These are phyloP conservation scores for Podaxis rugospora DNA, from an alignment of 768 basidiomycete species.

Conservation along the genomic window DNA sequence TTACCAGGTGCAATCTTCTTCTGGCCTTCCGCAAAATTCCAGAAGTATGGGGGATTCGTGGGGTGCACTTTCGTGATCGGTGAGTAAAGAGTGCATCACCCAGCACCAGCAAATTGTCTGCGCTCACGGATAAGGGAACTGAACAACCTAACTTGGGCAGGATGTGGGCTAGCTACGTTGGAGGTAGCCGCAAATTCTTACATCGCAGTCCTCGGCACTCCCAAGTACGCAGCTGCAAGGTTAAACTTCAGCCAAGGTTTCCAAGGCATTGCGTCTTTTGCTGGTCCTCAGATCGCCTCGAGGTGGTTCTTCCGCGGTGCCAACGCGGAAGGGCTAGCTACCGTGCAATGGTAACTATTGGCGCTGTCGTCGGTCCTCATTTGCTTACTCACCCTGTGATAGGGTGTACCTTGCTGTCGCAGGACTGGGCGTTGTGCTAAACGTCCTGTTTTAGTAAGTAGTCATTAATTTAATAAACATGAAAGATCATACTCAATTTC, in stretches of 20 bases:
- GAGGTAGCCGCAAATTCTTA: constrained; percentile 82
- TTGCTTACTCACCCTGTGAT: not conserved
- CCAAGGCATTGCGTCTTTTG: constrained; percentile 71
- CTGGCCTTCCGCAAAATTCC: constrained; percentile 71
- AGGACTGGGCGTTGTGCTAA: constrained; percentile 57
- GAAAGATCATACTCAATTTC: constrained; percentile 1
- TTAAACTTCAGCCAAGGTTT: constrained; percentile 80
- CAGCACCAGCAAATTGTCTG: not conserved
- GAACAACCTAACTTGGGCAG: constrained; percentile 22
- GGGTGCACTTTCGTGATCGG: constrained; percentile 70
- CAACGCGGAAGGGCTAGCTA: constrained; percentile 57
- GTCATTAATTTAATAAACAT: not conserved
- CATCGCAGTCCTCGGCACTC: constrained; percentile 63
- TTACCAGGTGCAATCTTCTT: constrained; percentile 65
- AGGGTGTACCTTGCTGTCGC: constrained; percentile 67
- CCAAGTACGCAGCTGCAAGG: constrained; percentile 68
- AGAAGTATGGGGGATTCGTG: constrained; percentile 69
- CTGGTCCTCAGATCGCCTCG: constrained; percentile 71
- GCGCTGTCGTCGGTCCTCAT: not conserved
- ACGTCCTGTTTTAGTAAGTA: constrained; percentile 59
- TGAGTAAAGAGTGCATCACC: constrained; percentile 17
- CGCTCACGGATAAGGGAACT: not conserved
- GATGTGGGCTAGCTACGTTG: constrained; percentile 61
- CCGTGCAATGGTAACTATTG: constrained; percentile 54
- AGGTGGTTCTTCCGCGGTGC: constrained; percentile 68